Conservation (phyloP, 352 stramenopile genomes). For the Phytophthora tubulina region DNA sequence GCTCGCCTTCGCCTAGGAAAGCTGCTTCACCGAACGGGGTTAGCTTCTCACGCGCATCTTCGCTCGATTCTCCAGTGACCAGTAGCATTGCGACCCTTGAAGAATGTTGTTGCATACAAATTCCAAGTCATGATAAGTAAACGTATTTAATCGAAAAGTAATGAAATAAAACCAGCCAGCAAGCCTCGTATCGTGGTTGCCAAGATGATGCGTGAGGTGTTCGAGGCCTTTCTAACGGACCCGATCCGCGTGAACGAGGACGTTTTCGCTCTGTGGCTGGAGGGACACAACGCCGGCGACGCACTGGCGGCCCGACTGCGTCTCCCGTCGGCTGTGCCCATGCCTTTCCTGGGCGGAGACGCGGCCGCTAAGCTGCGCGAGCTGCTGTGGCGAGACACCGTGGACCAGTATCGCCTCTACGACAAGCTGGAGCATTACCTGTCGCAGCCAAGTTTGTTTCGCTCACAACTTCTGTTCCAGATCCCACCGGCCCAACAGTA, state of each 20-base stretch:
- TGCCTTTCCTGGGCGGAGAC: conserved; percentile 65
- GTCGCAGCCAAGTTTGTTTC: conserved; percentile 80
- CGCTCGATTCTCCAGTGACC: no score
- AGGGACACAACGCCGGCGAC: conserved; percentile 70
- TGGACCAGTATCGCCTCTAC: conserved; percentile 88
- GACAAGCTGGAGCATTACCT: conserved; percentile 89
- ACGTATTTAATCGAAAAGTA: background rate
- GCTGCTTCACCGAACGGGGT: no score
- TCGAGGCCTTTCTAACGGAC: conserved; percentile 85
- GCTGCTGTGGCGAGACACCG: conserved; percentile 80
- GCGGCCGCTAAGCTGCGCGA: conserved; percentile 63
- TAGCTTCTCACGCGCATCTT: no score
- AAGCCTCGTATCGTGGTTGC: no score
- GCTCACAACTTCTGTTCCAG: conserved; percentile 85
- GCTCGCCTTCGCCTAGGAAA: no score
- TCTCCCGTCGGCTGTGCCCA: conserved; percentile 43
- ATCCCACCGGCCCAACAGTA: conserved; percentile 80
- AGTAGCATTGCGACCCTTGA: no score
- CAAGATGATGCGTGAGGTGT: conserved; percentile 78
- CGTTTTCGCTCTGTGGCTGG: conserved; percentile 83
- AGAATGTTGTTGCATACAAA: no score
- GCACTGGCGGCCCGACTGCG: conserved; percentile 62
- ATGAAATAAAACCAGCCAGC: no score
- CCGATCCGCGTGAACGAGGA: conserved; percentile 84
- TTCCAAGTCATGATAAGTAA: background rate